A percentile compares a stretch with the other conserved stretches of the same genome.
phyloP scores from a whole-genome alignment of 2,329 filamentous ascomycete species.

The Neonectria neomacrospora region DNA sequence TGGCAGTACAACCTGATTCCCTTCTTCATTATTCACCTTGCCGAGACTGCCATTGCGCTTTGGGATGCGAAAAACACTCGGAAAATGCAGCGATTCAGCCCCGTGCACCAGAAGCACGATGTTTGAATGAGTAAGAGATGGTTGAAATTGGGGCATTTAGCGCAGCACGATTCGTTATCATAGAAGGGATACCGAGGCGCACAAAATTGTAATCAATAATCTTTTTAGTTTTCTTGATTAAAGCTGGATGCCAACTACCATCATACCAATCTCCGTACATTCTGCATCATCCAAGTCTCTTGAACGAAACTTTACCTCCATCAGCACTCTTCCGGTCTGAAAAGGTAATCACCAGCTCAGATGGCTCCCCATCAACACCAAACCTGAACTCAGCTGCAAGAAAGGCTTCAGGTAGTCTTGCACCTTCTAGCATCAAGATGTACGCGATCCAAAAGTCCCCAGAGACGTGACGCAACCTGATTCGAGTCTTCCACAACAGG shows the following conservation, averaged over 20 bases:
- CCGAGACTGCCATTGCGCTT: slow-evolving; percentile 39
- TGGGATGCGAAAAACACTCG: slow-evolving; percentile 36
- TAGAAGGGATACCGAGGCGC: neutral
- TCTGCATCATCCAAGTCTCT: neutral
- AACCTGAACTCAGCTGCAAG: slow-evolving; percentile 2
- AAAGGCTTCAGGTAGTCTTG: neutral
- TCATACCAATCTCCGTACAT: too few relatives aligned
- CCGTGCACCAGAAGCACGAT: slow-evolving; percentile 14
- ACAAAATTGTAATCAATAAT: neutral
- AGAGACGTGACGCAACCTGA: slow-evolving; percentile 4
- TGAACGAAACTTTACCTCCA: neutral
- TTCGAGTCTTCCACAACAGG: neutral
- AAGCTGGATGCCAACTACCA: too few relatives aligned
- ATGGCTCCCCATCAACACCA: neutral
- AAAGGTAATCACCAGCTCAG: neutral
- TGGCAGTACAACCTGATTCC: slow-evolving; percentile 47
- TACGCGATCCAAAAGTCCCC: slow-evolving; percentile 10
- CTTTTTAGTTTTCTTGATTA: too few relatives aligned
- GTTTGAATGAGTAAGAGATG: neutral
- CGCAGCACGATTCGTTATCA: neutral
- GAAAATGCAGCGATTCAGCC: neutral
- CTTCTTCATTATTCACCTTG: slow-evolving; percentile 43
- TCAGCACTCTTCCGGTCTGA: neutral
- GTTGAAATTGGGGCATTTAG: neutral
- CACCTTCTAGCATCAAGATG: neutral